phyloP scores from a whole-genome alignment of 1,139 yeast species.

The Geotrichum bryndzae region DNA sequence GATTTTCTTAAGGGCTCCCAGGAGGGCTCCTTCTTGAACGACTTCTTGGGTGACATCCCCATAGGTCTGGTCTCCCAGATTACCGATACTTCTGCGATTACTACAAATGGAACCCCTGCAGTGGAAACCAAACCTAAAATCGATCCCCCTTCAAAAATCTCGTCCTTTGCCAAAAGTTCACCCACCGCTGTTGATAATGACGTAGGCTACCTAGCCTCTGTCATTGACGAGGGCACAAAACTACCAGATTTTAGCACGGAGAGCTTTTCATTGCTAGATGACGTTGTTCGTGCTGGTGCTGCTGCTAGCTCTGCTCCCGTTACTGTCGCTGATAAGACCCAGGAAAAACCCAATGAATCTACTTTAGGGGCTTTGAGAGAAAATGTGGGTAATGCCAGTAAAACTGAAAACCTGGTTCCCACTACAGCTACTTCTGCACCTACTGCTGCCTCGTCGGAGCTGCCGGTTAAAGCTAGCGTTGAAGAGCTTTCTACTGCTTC shows the following conservation, averaged over 20 bases:
- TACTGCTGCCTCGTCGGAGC: background rate
- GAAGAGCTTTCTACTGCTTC: background rate
- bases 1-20: background rate
- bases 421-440: background rate
- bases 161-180: background rate
- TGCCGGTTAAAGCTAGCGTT: background rate
- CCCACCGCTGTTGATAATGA: background rate
- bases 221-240: background rate
- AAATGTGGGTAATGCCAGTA: background rate
- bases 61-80: background rate
- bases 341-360: background rate
- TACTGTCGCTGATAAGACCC: background rate
- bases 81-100: background rate
- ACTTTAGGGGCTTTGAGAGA: background rate
- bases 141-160: background rate
- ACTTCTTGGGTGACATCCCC: background rate
- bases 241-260: background rate
- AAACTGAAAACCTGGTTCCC: background rate
- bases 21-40: conserved; percentile 1
- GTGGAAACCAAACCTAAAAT: background rate
- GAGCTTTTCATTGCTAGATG: background rate
- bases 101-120: background rate
- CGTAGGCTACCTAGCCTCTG: background rate
- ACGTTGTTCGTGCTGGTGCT: background rate
- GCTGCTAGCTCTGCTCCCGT: background rate